Base-by-base conservation (phyloP, 1,284 basidiomycete species). In the Trichosporon sp. region DNA sequence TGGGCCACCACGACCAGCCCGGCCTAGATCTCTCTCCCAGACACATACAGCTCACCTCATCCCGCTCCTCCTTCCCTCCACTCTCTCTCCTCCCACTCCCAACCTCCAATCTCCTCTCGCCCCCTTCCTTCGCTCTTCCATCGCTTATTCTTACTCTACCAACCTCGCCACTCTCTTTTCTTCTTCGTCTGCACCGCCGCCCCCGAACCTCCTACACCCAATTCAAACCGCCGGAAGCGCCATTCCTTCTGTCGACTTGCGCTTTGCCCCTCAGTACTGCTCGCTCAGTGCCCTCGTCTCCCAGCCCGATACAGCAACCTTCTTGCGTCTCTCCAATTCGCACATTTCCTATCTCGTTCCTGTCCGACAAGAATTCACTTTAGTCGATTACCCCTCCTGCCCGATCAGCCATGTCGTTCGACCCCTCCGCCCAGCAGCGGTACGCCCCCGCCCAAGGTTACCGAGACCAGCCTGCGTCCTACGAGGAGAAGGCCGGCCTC, bases 391-490 rank as follows among this genome's bases (percentile, higher is more conserved):
- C 38, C 38, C 38, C 38, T 42, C 38, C 12, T 25, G n/a, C 32
- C 32, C 56, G 56, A 29, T 44, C 51, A 38, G 27, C 32, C 65
- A 72, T 72, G 67, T 68, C 69, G 13, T 69, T 56, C 27, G 47
- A 67, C 21, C 27, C 65, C 1, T 53, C 34, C 23, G 65, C 64
- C 18, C 68, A 72, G 58, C 74, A 76, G 64, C 71, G 74, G 23
- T 76, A 76, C 70, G 68, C 75, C 1, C 47, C 73, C 18, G 75
- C 74, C 15, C 73, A 72, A 3, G 75, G 75, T 38, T 73, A 74
- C 65, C 56, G 56, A 15, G 27, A 62, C 7, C 47, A 60, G 42
- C 56, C 42, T n/a, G 38, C 18, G 18, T 53, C 64, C 34, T 13
- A 9, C 6, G 13, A 38, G n/a, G 53, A 38, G 63, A 6, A 13